phyloP scores from a whole-genome alignment of 208 protist species.

The Angomonas deanei region DNA sequence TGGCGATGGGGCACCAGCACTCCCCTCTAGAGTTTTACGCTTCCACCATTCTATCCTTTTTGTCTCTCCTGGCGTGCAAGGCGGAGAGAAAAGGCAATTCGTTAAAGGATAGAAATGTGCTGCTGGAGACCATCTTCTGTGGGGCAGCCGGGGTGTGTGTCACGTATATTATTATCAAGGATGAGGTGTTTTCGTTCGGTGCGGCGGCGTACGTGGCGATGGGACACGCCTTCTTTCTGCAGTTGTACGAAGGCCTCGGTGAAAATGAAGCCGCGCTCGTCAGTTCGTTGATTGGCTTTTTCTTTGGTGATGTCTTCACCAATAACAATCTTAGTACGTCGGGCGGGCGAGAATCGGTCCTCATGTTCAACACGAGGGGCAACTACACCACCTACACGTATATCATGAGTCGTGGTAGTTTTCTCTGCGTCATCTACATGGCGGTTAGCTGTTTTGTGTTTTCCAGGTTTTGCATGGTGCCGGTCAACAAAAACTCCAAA shows the following conservation, averaged over 20 bases:
- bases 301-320: conserved; percentile 62
- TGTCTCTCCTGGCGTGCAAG: conserved; percentile 46
- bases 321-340: conserved; percentile 59
- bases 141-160: conserved; percentile 38
- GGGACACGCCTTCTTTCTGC: conserved; percentile 62
- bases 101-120: conserved; percentile 28
- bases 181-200: conserved; percentile 56
- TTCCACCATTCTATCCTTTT: conserved; percentile 68
- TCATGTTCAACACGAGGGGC: conserved; percentile 32
- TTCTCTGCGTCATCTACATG: conserved; percentile 60
- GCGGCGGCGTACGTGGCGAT: conserved; percentile 53
- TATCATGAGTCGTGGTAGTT: conserved; percentile 57
- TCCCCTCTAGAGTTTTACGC: conserved; percentile 76
- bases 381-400: conserved; percentile 67
- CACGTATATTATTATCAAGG: conserved; percentile 53
- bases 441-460: conserved; percentile 24
- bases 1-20: conserved; percentile 32
- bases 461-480: conserved; percentile 45
- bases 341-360: conserved; percentile 23
- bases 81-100: conserved; percentile 28
- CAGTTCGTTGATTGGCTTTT: conserved; percentile 67
- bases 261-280: conserved; percentile 81
- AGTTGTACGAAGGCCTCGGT: conserved; percentile 38
- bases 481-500: conserved; percentile 67
- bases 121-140: conserved; percentile 28